Evolutionary conservation across 441 rosid species (phyloP), one percentile per base, ranked within the genome.

Genomic region (Populus hybrid): DNA sequence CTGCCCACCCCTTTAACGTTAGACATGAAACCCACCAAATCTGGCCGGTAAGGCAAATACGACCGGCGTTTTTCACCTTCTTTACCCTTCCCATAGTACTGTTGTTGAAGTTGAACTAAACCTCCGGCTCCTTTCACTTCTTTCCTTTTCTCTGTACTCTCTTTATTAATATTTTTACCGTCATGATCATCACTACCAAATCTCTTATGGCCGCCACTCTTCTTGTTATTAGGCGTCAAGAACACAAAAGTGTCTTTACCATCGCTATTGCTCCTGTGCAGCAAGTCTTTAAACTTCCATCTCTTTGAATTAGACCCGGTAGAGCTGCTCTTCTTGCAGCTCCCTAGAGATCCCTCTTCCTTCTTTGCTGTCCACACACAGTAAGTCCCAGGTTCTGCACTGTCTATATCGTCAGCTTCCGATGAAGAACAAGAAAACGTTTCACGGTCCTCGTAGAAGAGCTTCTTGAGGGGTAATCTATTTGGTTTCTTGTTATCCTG

Each of bases 361-460:
- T 82, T 79, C 26, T 82, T 82, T 0, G 96, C 96, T 5, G 72
- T 80, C 98, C 98, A 94, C 3, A 84, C 89, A 81, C 97, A 92
- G 85, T 91, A 94, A 5, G 81, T 84, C 67, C 86, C 97, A 5
- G 90, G 86, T 10, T 86, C 78, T 42, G 88, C 70, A 9, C 84
- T 84, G 30, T 82, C 88, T 0, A 91, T 77, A 21, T 92, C 97
- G 38, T 89, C 97, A 0, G 89, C 87, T 24, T 87, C 89, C 14
- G 90, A 90, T 26, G 91, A 87, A 0, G 89, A 87, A 3, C 86
- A 84, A 4, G 90, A 87, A 38, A 84, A 24, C 57, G 85, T 67
- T 67, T 88, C 88, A 4, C 87, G 83, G 0, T 92, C 97, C 26
- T 89, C 88, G 78, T 75, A 87, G 82, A 94, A 76, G 10, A 91